These are phyloP conservation scores for Acacia acuminata DNA, from an alignment of 306 rosid genomes.

Conservation along the genomic window DNA sequence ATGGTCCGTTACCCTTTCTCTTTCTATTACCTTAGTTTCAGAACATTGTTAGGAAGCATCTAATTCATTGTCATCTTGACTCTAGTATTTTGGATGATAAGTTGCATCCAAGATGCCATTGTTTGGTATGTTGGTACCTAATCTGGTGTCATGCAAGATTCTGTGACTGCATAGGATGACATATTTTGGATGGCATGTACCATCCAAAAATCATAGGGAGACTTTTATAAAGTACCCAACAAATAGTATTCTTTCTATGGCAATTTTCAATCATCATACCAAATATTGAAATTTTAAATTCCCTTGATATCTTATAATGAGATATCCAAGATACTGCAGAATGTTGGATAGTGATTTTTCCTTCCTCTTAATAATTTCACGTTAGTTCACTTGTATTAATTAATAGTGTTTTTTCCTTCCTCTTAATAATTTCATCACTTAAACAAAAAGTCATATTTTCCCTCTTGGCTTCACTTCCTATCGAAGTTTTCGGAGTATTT, in stretches of 20 bases:
- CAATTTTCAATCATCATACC: not conserved
- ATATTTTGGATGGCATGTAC: no score
- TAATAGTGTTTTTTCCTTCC: not conserved
- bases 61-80: not conserved
- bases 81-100: not conserved
- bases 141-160: no score
- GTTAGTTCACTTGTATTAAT: no score
- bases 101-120: no score
- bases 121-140: no score
- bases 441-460: not conserved
- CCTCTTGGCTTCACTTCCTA: not conserved
- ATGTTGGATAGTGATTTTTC: not conserved
- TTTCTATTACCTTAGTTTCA: slow-evolving; percentile 23
- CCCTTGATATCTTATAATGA: not conserved
- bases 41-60: not conserved
- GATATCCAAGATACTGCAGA: not conserved
- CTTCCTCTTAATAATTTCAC: no score
- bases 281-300: not conserved
- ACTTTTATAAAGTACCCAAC: not conserved
- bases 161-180: no score
- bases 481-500: not conserved
- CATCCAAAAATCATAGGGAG: not conserved
- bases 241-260: not conserved
- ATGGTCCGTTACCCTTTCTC: slow-evolving; percentile 65
- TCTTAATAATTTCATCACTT: not conserved